Evolutionary conservation across 2,329 filamentous ascomycete species (phyloP), one percentile per base, ranked within the genome.

Genomic region (Nigrograna mackinnonii): DNA sequence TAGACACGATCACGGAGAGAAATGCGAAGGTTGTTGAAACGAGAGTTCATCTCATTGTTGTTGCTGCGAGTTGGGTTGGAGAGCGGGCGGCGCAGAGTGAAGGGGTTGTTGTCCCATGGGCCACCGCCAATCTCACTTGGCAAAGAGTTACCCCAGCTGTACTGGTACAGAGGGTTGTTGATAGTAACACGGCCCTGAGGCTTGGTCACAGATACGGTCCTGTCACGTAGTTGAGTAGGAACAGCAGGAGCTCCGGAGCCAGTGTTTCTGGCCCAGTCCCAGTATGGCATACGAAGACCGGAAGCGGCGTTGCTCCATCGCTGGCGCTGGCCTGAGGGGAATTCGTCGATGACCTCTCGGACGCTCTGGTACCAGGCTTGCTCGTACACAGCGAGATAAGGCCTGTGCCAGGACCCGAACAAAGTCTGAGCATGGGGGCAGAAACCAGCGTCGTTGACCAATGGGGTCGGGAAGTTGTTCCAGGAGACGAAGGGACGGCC

Each of bases 371-470:
- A 73, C 37, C 70, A 62, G 9, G 67, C 61, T 68, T 77, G 73
- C 71, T 86, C 77, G 49, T 72, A 83, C 7, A 86, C 68, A 7
- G 80, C 74, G 41, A 94, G 73, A 66, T 92, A 95, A 1, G 89
- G 87, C 37, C 90, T 81, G 74, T 95, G 90, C 90, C 90, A 95
- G 28, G 84, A 79, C 28, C 86, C 82, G 62, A 95, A 94, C 13
- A 94, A 72, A 30, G 85, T 82, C 2, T 86, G 87, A 18, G 77
- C 80, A 67, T 95, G 90, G 12, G 82, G 81, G 64, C 90, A 95
- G 64, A 91, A 95, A 37, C 89, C 89, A 33, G 48, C 70, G 43
- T 76, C 72, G 44, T 78, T 80, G 73, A 78, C 16, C 68, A 65
- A 41, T 22, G 62, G 59, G 11, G 51, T 54, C 14, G 58, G 57